Evolutionary conservation across 768 basidiomycete genomes (phyloP).

Genomic region (Butyriboletus loyo): DNA sequence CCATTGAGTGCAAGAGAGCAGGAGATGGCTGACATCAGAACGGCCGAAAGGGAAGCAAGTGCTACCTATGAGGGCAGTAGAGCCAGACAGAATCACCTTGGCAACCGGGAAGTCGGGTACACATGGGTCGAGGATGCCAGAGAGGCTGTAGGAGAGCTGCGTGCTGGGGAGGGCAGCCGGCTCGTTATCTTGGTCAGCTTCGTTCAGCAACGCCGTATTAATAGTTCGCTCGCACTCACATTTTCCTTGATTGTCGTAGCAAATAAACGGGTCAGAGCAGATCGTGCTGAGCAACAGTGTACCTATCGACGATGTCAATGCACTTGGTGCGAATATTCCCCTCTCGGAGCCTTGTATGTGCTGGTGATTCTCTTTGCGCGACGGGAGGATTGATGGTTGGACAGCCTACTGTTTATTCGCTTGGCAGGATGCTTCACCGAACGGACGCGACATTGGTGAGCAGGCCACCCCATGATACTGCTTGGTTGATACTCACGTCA

Average conservation of each 20-base stretch:
- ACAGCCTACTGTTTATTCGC: constrained; percentile 62
- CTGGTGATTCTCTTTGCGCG: background rate
- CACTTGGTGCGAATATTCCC: constrained; percentile 51
- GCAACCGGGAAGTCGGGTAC: constrained; percentile 54
- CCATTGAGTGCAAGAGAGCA: constrained; percentile 82
- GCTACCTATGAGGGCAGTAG: constrained; percentile 57
- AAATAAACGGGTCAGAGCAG: constrained; percentile 64
- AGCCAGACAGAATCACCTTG: constrained; percentile 53
- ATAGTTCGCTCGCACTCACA: background rate
- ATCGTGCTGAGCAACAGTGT: constrained; percentile 47
- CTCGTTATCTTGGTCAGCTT: constrained; percentile 63
- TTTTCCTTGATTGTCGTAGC: constrained; percentile 38
- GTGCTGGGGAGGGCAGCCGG: constrained; percentile 43
- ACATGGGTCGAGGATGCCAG: constrained; percentile 66
- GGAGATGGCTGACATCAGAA: constrained; percentile 73
- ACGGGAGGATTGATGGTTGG: background rate
- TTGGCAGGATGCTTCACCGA: constrained; percentile 50
- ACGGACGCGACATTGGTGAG: constrained; percentile 61
- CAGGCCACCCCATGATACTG: background rate
- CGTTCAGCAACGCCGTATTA: background rate
- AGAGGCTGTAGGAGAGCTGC: constrained; percentile 60
- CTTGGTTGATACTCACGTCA: background rate
- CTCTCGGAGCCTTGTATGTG: constrained; percentile 52
- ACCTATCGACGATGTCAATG: constrained; percentile 38
- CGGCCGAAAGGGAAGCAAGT: constrained; percentile 66